These are phyloP conservation scores for Verticillium nubilum DNA, from an alignment of 2,329 filamentous ascomycete genomes.

Conservation along the genomic window DNA sequence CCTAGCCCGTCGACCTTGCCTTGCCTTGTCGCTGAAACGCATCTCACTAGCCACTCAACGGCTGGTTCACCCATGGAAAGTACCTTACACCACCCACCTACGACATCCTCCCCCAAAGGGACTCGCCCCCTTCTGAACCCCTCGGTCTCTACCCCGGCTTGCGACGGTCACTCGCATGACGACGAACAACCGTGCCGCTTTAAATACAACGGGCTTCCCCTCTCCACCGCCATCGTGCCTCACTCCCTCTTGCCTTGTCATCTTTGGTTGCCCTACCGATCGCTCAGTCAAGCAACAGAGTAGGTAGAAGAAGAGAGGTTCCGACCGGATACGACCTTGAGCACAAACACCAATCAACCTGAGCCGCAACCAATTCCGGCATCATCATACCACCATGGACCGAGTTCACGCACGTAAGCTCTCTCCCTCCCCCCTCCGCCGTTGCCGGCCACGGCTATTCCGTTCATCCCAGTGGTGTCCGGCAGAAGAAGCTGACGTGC, in stretches of 20 bases:
- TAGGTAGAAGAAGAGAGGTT: too few relatives aligned
- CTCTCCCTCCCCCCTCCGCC: neutral
- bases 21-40: neutral
- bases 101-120: neutral
- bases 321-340: too few relatives aligned
- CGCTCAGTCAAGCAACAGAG: neutral
- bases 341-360: neutral
- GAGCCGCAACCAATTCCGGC: neutral
- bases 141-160: neutral
- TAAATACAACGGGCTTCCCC: neutral
- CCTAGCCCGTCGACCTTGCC: neutral
- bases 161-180: neutral
- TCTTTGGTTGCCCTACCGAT: neutral
- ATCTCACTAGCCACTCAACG: neutral
- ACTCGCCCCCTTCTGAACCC: neutral
- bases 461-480: too few relatives aligned
- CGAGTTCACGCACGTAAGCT: constrained; percentile 15
- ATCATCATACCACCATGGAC: neutral
- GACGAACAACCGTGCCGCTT: neutral
- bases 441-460: too few relatives aligned
- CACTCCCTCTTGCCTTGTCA: neutral
- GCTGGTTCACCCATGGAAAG: neutral
- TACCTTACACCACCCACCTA: neutral
- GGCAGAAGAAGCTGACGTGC: constrained; percentile 7
- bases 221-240: neutral